Conservation (phyloP, 148 eudicot species). For the Rhododendron molle region DNA sequence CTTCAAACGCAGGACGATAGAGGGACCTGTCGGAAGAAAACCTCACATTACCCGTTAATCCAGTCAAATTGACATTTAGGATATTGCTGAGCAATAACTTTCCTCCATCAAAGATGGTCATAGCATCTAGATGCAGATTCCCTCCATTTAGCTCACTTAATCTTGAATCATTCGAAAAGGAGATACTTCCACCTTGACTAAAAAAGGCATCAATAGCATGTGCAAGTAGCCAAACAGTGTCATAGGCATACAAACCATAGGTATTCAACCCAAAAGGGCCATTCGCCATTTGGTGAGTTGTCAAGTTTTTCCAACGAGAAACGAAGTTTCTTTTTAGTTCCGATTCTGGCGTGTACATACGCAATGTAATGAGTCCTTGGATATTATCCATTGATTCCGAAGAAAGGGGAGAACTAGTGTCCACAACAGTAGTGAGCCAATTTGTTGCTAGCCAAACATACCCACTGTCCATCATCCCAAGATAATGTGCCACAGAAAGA, state of each 20-base stretch:
- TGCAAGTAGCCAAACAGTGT: constrained; percentile 75
- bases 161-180: constrained; percentile 46
- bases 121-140: constrained; percentile 41
- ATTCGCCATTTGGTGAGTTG: constrained; percentile 14
- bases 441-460: no score
- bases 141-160: constrained; percentile 23
- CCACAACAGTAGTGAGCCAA: no score
- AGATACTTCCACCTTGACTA: constrained; percentile 46
- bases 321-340: constrained; percentile 22
- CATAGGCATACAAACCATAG: constrained; percentile 69
- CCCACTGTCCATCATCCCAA: no score
- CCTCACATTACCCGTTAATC: constrained; percentile 55
- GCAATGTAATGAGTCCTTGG: constrained; percentile 32
- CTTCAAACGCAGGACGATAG: constrained; percentile 52
- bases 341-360: constrained; percentile 34
- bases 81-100: constrained; percentile 35
- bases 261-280: constrained; percentile 44
- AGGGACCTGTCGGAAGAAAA: constrained; percentile 37
- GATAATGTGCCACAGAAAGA: constrained; percentile 17
- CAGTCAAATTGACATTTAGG: constrained; percentile 36
- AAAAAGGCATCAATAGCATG: constrained; percentile 48
- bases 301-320: constrained; percentile 39
- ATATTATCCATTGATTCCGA: constrained; percentile 2
- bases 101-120: constrained; percentile 69
- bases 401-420: no score